Evolutionary conservation across 345 rosid species (phyloP), one percentile per base, ranked within the genome.

Genomic region (Euphorbia tirucalli): DNA sequence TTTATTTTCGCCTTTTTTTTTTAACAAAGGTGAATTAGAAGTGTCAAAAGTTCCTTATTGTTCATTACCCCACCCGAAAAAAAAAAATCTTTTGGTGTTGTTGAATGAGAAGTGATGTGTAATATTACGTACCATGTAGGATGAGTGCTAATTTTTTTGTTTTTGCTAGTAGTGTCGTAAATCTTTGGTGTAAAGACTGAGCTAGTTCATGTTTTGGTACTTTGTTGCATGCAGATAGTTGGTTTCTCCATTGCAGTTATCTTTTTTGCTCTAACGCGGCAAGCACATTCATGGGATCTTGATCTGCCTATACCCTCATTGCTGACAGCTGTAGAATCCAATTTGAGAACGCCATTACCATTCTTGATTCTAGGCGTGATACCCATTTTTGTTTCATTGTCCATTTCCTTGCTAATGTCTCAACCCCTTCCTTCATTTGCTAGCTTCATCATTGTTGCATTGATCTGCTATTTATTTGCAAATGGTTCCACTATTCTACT

Each of bases 221-320:
- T n/a, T 73, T 72, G 54, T 73, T 50, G 77, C 39, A 44, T 89
- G 88, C 96, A 81, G 96, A 89, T 88, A 32, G 82, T 78, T 80
- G 88, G 87, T 66, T 81, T 84, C 70, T 80, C 84, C 44, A 27
- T 87, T 59, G 91, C 93, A 52, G 88, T 82, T 74, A 61, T 89
- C 78, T 83, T 92, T 75, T 95, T 85, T 49, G 89, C 92, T 73
- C 83, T 92, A 71, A 95, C 90, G 97, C 85, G 83, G 59, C 99
- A 95, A 87, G 89, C 88, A 65, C 80, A 74, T 81, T 87, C 87
- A 41, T 86, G 92, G 93, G 89, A 90, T 81, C 78, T 77, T 67
- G 81, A 81, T 78, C 74, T 81, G 79, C 88, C 90, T 19, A 79
- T 90, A 74, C 96, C 99, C 71, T 83, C 93, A 65, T 70, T 90